Evolutionary conservation across 495 filamentous ascomycete genomes (phyloP).

Genomic region (Talaromyces liani): DNA sequence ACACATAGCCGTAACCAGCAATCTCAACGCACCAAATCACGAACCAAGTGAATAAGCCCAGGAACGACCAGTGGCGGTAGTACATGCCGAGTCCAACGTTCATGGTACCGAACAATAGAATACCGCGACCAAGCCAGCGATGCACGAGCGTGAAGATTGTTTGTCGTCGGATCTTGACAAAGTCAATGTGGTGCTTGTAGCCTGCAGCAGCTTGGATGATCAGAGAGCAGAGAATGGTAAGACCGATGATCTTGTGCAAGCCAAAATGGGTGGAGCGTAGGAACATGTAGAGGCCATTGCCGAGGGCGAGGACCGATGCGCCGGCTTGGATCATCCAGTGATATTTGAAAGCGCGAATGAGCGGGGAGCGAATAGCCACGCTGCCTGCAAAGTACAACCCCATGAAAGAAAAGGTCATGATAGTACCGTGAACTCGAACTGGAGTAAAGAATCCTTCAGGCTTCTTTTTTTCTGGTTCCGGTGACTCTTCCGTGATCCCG

Average conservation of each 20-base stretch:
- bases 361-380: constrained; percentile 4
- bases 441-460: not conserved
- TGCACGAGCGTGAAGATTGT: constrained; percentile 5
- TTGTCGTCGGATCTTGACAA: constrained; percentile 5
- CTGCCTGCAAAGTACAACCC: constrained; percentile 5
- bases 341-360: constrained; percentile 1
- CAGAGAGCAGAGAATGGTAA: not conserved
- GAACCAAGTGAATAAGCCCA: constrained; percentile 6
- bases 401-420: constrained; percentile 10
- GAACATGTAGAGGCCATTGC: constrained; percentile 8
- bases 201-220: constrained; percentile 6
- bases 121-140: constrained; percentile 7
- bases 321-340: constrained; percentile 9
- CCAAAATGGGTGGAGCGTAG: constrained; percentile 5
- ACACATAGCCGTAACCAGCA: not conserved
- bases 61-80: not conserved
- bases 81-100: constrained; percentile 10
- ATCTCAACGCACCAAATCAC: constrained; percentile 6
- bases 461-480: not conserved
- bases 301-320: constrained; percentile 6
- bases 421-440: constrained; percentile 6
- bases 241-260: constrained; percentile 8
- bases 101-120: constrained; percentile 7
- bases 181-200: constrained; percentile 10
- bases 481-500: not conserved